Percentiles rank a stretch among this genome's conserved stretches.
These are phyloP conservation scores for Colletotrichum coccodes DNA, from an alignment of 2,329 filamentous ascomycete species.

Conservation along the genomic window DNA sequence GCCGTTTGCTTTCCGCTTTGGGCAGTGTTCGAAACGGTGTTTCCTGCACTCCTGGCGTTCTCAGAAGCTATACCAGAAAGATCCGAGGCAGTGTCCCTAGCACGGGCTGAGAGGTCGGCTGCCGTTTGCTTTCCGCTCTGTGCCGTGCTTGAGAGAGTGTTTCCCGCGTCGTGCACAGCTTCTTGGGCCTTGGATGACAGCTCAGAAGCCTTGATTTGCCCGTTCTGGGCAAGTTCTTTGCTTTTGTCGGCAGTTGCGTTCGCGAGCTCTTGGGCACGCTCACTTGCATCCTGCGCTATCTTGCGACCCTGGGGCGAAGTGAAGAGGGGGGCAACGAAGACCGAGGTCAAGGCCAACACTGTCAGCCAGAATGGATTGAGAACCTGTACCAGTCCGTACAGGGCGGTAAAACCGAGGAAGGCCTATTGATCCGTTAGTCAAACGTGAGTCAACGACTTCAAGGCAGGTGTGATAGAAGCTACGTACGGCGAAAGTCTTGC, in stretches of 20 bases:
- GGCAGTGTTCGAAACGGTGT: background rate
- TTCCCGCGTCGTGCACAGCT: background rate
- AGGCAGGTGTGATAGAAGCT: background rate
- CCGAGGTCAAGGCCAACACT: background rate
- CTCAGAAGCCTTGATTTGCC: slow-evolving; percentile 8
- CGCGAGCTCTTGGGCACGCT: slow-evolving; percentile 16
- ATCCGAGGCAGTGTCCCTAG: background rate
- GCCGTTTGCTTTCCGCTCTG: background rate
- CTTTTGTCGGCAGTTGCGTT: slow-evolving; percentile 5
- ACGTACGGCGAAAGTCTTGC: slow-evolving; percentile 14
- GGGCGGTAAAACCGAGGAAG: background rate
- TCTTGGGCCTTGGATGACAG: background rate
- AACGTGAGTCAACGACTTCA: background rate
- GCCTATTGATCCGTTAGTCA: background rate
- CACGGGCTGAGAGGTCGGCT: background rate
- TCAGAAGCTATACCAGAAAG: background rate
- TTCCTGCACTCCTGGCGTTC: background rate
- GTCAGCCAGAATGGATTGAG: slow-evolving; percentile 16
- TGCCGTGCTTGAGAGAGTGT: background rate
- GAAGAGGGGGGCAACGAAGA: slow-evolving; percentile 17
- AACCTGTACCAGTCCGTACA: slow-evolving; percentile 6
- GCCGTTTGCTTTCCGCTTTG: background rate
- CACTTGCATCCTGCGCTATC: background rate
- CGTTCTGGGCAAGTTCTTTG: slow-evolving; percentile 1
- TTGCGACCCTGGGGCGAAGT: background rate